A percentile compares a stretch with the other conserved stretches of the same genome.
These are phyloP conservation scores for Cruciata laevipes DNA, from an alignment of 257 asterid species.

Conservation along the genomic window DNA sequence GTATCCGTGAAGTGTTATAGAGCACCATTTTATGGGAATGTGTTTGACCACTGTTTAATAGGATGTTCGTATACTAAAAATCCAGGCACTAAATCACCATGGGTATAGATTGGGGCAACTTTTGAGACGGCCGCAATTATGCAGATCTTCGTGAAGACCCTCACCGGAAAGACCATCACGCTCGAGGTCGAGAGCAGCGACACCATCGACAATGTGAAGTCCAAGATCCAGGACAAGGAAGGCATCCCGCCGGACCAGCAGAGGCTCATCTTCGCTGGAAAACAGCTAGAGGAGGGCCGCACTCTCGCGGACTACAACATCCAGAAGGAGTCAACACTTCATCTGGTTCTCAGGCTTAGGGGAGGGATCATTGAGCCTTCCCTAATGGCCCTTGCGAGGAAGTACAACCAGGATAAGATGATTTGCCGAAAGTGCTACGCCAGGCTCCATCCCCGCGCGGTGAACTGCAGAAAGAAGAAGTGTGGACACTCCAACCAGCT, in stretches of 20 bases:
- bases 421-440: constrained; percentile 32
- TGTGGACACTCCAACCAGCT: too few species aligned
- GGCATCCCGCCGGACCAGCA: constrained; percentile 41
- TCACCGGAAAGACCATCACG: constrained; percentile 33
- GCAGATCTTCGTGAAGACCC: constrained; percentile 39
- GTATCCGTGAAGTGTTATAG: too few species aligned
- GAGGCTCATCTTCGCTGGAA: constrained; percentile 35
- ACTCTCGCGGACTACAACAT: constrained; percentile 37
- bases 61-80: too few species aligned
- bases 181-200: constrained; percentile 31
- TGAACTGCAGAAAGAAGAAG: too few species aligned
- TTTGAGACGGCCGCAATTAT: constrained; percentile 12
- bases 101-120: too few species aligned
- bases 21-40: too few species aligned
- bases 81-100: too few species aligned
- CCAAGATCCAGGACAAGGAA: constrained; percentile 32
- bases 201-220: constrained; percentile 33
- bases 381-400: constrained; percentile 34
- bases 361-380: constrained; percentile 40
- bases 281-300: constrained; percentile 38
- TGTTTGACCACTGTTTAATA: too few species aligned
- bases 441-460: too few species aligned
- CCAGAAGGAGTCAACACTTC: too few species aligned
- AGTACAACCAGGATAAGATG: constrained; percentile 37
- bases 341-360: constrained; percentile 23